Percentiles rank a stretch among this genome's conserved stretches.
These are phyloP conservation scores for Dryadomyces quercivorus DNA, from an alignment of 2,329 filamentous ascomycete genomes.

Conservation along the genomic window DNA sequence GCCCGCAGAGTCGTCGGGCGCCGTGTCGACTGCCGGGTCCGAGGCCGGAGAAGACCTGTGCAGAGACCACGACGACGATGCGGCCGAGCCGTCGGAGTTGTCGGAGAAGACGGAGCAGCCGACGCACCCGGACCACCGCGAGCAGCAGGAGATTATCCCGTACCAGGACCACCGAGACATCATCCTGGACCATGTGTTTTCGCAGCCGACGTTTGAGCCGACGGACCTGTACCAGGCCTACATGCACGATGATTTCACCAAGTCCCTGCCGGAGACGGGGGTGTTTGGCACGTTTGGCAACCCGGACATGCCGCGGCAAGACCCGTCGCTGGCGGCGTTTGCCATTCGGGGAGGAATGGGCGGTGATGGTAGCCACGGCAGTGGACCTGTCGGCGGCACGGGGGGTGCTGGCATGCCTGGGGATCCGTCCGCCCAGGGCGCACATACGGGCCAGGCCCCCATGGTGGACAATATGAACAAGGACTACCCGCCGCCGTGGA, in stretches of 20 bases:
- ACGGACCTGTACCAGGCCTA: slow-evolving; percentile 21
- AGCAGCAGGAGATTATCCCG: background rate
- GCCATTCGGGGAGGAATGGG: background rate
- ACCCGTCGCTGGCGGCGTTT: slow-evolving; percentile 7
- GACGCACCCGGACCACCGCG: background rate
- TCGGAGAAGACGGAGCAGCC: background rate
- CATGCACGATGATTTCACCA: slow-evolving; percentile 6
- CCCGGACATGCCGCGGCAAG: slow-evolving; percentile 13
- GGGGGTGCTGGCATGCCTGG: background rate
- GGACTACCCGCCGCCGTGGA: slow-evolving; percentile 40
- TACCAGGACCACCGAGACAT: background rate
- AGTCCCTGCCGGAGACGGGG: slow-evolving; percentile 2
- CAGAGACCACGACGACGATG: background rate
- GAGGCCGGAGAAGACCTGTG: background rate
- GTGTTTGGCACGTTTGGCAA: slow-evolving; percentile 6
- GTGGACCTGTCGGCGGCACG: background rate
- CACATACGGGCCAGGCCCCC: slow-evolving; percentile 5
- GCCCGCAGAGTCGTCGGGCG: background rate
- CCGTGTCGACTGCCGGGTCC: background rate
- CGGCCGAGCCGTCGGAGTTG: background rate
- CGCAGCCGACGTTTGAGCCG: slow-evolving; percentile 23
- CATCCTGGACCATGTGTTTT: slow-evolving; percentile 25
- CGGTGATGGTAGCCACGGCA: background rate
- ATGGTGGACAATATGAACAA: slow-evolving; percentile 28
- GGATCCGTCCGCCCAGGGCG: background rate